Evolutionary conservation across 2,329 filamentous ascomycete species (phyloP).

Genomic region (Verticillium alfalfae): DNA sequence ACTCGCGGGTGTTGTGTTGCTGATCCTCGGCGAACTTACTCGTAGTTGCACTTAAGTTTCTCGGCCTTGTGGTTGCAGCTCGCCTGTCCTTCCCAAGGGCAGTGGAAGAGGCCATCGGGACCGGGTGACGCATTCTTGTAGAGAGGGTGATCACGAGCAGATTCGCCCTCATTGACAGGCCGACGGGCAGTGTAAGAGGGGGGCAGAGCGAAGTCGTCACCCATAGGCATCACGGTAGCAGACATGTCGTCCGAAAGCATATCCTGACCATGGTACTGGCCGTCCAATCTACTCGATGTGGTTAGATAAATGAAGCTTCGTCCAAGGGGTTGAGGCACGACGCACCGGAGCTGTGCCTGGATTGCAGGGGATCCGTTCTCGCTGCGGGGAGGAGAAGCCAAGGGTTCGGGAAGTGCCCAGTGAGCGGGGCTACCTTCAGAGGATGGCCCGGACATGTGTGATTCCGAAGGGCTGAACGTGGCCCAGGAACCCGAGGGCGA

Average conservation of each 20-base stretch:
- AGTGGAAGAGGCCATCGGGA: constrained; percentile 83
- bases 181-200: constrained; percentile 40
- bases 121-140: constrained; percentile 63
- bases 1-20: not conserved
- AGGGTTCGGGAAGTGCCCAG: constrained; percentile 22
- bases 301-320: not conserved
- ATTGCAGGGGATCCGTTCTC: constrained; percentile 44
- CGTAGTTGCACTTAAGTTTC: constrained; percentile 98
- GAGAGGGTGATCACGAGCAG: constrained; percentile 60
- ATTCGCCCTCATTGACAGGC: constrained; percentile 47
- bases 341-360: constrained; percentile 28
- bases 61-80: constrained; percentile 85
- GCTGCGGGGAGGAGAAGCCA: constrained; percentile 37
- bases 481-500: constrained; percentile 46
- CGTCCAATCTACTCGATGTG: constrained; percentile 25
- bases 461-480: constrained; percentile 14
- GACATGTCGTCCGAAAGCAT: constrained; percentile 13
- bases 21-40: constrained; percentile 55
- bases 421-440: constrained; percentile 9
- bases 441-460: constrained; percentile 8
- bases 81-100: constrained; percentile 70
- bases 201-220: constrained; percentile 29
- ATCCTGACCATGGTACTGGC: constrained; percentile 23
- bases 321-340: constrained; percentile 16
- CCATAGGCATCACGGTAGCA: constrained; percentile 18